These are phyloP conservation scores for Penicillium sp. DNA, from an alignment of 2,329 filamentous ascomycete genomes.

Conservation along the genomic window DNA sequence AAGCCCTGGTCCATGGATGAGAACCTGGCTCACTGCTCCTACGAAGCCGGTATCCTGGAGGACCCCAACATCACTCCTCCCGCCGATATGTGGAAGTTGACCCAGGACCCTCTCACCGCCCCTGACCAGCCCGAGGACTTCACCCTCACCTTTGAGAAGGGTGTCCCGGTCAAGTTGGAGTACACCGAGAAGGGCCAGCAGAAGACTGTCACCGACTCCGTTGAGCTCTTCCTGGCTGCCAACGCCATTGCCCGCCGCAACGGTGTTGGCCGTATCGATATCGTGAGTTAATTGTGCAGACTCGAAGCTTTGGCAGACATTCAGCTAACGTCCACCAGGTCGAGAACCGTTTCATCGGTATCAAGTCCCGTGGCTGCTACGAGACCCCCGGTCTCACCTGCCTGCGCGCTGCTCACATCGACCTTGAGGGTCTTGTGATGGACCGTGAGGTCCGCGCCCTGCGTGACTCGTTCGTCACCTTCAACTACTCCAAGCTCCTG, in stretches of 20 bases:
- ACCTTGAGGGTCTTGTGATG: constrained; percentile 60
- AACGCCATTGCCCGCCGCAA: constrained; percentile 72
- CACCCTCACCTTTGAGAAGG: constrained; percentile 71
- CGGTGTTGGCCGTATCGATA: constrained; percentile 80
- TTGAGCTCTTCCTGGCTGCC: constrained; percentile 71
- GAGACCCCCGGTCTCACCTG: constrained; percentile 51
- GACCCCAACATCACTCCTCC: constrained; percentile 65
- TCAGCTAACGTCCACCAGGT: constrained; percentile 38
- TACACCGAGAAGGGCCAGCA: constrained; percentile 50
- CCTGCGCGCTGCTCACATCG: constrained; percentile 43
- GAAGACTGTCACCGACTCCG: constrained; percentile 66
- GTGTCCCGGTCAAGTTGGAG: constrained; percentile 70
- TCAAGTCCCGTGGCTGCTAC: constrained; percentile 82
- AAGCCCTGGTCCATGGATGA: constrained; percentile 56
- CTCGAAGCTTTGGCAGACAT: background rate
- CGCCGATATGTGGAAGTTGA: constrained; percentile 75
- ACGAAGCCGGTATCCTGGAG: constrained; percentile 69
- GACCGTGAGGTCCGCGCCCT: constrained; percentile 69
- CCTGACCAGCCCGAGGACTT: constrained; percentile 72
- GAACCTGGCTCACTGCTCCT: constrained; percentile 65
- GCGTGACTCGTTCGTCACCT: constrained; percentile 70
- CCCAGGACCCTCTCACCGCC: constrained; percentile 67
- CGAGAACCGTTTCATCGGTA: constrained; percentile 76
- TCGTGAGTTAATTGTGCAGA: constrained; percentile 46
- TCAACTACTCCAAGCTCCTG: constrained; percentile 58